These are phyloP conservation scores for Leishmania turanica DNA, from an alignment of 208 protist genomes.

Conservation along the genomic window DNA sequence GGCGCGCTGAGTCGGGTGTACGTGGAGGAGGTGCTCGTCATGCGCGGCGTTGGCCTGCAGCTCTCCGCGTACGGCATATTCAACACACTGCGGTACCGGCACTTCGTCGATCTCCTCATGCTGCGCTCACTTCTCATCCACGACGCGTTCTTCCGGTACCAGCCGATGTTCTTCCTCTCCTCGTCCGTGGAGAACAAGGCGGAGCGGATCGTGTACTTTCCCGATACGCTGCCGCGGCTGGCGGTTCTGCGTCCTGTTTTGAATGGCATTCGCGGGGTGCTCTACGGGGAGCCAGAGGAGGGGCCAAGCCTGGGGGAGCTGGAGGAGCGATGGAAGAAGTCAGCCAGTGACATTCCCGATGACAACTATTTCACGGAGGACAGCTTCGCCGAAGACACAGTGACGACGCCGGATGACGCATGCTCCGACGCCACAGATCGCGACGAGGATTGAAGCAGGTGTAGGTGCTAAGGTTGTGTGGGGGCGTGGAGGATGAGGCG, in stretches of 20 bases:
- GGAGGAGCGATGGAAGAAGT: constrained; percentile 33
- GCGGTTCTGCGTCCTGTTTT: constrained; percentile 67
- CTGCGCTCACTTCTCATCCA: constrained; percentile 81
- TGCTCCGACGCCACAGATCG: constrained; percentile 17
- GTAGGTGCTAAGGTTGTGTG: not conserved
- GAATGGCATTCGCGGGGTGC: constrained; percentile 68
- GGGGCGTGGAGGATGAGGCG: not conserved
- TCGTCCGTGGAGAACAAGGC: constrained; percentile 72
- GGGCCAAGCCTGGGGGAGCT: constrained; percentile 59
- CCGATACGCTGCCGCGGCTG: constrained; percentile 75
- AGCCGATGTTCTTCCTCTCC: constrained; percentile 84
- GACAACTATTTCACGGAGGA: constrained; percentile 29
- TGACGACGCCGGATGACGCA: constrained; percentile 22
- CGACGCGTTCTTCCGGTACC: constrained; percentile 81
- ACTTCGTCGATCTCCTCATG: constrained; percentile 70
- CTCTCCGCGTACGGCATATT: constrained; percentile 72
- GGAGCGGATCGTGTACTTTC: constrained; percentile 68
- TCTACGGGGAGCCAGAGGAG: constrained; percentile 73
- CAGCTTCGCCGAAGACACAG: constrained; percentile 40
- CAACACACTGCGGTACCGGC: constrained; percentile 40
- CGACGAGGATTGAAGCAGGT: constrained; percentile 1
- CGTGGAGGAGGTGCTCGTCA: constrained; percentile 75
- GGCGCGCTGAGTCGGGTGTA: constrained; percentile 43
- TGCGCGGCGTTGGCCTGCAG: constrained; percentile 83
- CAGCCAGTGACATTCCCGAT: constrained; percentile 14